Conservation (phyloP, 768 basidiomycete genomes). For the Tricholomella constricta region DNA sequence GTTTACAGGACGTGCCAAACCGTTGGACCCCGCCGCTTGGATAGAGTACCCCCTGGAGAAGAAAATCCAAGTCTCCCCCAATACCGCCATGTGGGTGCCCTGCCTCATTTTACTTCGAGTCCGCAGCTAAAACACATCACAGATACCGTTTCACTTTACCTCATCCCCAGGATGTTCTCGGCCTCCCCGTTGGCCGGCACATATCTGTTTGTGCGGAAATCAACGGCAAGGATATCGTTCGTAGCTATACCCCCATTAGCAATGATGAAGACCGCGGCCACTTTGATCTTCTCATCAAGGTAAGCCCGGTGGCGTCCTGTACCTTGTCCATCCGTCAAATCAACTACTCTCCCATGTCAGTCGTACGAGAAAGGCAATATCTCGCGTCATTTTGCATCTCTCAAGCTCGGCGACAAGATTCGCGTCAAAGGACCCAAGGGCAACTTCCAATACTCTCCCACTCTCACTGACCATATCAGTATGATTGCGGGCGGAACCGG, state of each 20-base stretch:
- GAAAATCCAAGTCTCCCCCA: constrained; percentile 86
- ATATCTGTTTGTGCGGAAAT: constrained; percentile 90
- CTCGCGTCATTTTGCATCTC: constrained; percentile 77
- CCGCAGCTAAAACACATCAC: not conserved
- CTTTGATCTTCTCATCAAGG: constrained; percentile 98
- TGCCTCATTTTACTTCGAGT: not conserved
- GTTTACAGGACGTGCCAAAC: constrained; percentile 55
- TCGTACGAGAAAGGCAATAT: constrained; percentile 98
- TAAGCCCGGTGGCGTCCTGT: constrained; percentile 34
- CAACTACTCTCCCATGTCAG: constrained; percentile 39
- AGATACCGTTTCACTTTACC: constrained; percentile 95
- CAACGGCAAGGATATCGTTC: constrained; percentile 84
- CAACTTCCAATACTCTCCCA: constrained; percentile 81
- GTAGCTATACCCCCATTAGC: constrained; percentile 95
- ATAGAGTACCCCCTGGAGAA: constrained; percentile 78
- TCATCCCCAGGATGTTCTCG: constrained; percentile 71
- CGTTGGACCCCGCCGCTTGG: constrained; percentile 78
- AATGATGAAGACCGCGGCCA: constrained; percentile 90
- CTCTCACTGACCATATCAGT: constrained; percentile 75
- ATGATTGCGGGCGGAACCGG: constrained; percentile 99
- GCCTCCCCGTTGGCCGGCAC: constrained; percentile 96
- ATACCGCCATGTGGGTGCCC: constrained; percentile 84
- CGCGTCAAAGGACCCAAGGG: constrained; percentile 97
- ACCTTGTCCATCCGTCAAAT: not conserved
- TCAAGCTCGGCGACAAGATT: constrained; percentile 87